Conservation (phyloP, 768 basidiomycete genomes). For the Clavulina sp. region DNA sequence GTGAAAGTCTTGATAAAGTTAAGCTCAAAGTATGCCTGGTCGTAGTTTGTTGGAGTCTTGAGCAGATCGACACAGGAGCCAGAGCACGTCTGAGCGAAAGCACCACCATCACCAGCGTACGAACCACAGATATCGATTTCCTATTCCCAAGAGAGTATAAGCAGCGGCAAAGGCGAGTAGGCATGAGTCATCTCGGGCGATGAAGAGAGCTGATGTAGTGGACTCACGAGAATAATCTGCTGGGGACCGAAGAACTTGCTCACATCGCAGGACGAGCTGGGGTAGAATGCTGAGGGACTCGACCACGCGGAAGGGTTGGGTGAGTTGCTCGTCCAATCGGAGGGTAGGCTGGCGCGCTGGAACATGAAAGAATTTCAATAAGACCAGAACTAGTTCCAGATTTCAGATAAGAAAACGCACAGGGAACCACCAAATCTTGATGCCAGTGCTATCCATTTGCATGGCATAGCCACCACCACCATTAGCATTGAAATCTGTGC, state of each 20-base stretch:
- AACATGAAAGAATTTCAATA: not conserved
- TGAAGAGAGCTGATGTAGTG: not conserved
- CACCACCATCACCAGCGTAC: not conserved
- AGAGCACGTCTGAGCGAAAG: no score
- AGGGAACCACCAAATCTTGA: slow-evolving; percentile 2
- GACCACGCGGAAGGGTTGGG: not conserved
- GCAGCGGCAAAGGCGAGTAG: not conserved
- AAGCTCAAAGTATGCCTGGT: slow-evolving; percentile 9
- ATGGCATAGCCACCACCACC: slow-evolving; percentile 1
- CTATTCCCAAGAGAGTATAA: not conserved
- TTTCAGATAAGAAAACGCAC: not conserved
- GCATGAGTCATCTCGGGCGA: not conserved
- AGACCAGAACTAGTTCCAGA: not conserved
- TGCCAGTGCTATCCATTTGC: not conserved
- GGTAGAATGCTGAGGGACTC: not conserved
- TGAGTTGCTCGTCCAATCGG: not conserved
- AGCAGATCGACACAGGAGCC: slow-evolving; percentile 7
- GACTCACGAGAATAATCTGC: not conserved
- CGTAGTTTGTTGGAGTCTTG: slow-evolving; percentile 6
- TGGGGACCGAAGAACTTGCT: slow-evolving; percentile 3
- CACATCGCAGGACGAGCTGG: not conserved
- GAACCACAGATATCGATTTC: slow-evolving; percentile 5
- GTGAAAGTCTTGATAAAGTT: not conserved
- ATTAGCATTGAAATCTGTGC: not conserved
- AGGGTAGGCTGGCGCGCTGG: not conserved